Evolutionary conservation across 495 filamentous ascomycete species (phyloP).

Genomic region (Lophium mytilinum): DNA sequence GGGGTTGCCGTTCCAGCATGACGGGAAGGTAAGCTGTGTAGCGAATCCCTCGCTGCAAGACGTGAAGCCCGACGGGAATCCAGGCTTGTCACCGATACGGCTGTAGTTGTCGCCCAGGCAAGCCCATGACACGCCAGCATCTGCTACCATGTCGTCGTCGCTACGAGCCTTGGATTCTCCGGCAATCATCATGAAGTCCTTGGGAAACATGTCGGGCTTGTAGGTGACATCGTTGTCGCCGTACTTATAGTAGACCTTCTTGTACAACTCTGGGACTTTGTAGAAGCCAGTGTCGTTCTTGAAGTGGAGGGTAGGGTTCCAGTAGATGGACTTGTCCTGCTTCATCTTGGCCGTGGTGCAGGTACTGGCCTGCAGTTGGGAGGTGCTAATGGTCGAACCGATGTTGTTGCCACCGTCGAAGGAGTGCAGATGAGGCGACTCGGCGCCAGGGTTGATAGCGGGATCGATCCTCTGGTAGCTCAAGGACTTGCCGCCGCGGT

Average conservation of each 20-base stretch:
- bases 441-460: constrained; percentile 12
- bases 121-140: constrained; percentile 15
- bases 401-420: constrained; percentile 23
- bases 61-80: constrained; percentile 23
- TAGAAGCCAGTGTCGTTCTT: constrained; percentile 25
- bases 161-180: constrained; percentile 9
- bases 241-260: constrained; percentile 26
- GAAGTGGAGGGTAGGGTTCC: constrained; percentile 22
- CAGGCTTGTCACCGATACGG: constrained; percentile 7
- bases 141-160: neutral
- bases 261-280: constrained; percentile 16
- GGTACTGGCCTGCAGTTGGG: constrained; percentile 8
- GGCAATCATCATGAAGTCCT: constrained; percentile 20
- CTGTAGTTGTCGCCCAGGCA: constrained; percentile 19
- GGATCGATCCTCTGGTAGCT: constrained; percentile 22
- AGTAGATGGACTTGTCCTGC: constrained; percentile 21
- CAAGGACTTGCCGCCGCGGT: constrained; percentile 13
- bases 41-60: constrained; percentile 20
- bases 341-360: constrained; percentile 23
- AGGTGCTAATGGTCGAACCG: constrained; percentile 8
- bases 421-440: constrained; percentile 23
- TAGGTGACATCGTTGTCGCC: constrained; percentile 13
- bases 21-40: constrained; percentile 20
- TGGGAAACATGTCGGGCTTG: constrained; percentile 18
- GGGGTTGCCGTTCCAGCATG: constrained; percentile 23